Conservation (phyloP, 768 basidiomycete species). For the Termitomyces heimii region DNA sequence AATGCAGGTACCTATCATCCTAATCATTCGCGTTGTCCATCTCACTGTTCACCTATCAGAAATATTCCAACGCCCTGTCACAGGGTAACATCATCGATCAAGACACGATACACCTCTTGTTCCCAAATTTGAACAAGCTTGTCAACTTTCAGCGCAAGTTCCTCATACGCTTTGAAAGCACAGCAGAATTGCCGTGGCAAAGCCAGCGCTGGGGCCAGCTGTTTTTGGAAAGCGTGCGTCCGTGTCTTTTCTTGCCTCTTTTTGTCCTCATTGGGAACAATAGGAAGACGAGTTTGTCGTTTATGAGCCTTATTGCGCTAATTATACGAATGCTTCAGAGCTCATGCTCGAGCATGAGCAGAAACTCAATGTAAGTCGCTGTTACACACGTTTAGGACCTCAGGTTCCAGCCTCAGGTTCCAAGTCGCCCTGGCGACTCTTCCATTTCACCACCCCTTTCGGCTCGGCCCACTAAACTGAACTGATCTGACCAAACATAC, state of each 20-base stretch:
- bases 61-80: slow-evolving; percentile 82
- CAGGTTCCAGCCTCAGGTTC: no score
- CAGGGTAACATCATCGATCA: slow-evolving; percentile 84
- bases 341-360: slow-evolving; percentile 84
- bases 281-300: slow-evolving; percentile 95
- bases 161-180: slow-evolving; percentile 84
- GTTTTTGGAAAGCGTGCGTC: slow-evolving; percentile 79
- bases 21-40: slow-evolving; percentile 8
- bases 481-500: slow-evolving; percentile 33
- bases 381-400: background rate
- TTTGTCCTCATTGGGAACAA: slow-evolving; percentile 44
- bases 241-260: slow-evolving; percentile 33
- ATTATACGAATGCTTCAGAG: slow-evolving; percentile 84
- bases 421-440: slow-evolving; percentile 3
- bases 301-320: slow-evolving; percentile 97
- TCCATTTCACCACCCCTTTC: slow-evolving; percentile 16
- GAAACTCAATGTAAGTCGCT: slow-evolving; percentile 67
- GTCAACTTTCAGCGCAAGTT: slow-evolving; percentile 96
- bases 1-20: slow-evolving; percentile 67
- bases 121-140: slow-evolving; percentile 90
- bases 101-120: slow-evolving; percentile 93
- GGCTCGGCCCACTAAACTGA: slow-evolving; percentile 8
- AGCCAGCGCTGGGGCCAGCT: slow-evolving; percentile 85
- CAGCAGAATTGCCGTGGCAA: slow-evolving; percentile 74
- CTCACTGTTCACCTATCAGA: slow-evolving; percentile 38